Conservation (phyloP, 345 rosid species). For the Sapria himalayana region DNA sequence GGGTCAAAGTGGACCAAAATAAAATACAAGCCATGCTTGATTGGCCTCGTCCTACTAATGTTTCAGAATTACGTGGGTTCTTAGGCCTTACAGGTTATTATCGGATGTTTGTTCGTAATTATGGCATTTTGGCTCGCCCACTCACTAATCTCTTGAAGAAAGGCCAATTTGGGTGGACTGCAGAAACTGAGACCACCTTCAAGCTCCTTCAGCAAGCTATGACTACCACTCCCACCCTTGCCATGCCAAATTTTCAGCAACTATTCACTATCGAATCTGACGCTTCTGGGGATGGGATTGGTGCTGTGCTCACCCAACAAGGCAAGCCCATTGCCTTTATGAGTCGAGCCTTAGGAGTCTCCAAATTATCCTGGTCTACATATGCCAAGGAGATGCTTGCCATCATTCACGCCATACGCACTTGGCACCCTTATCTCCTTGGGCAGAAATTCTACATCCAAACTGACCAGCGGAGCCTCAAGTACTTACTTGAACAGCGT, state of each 20-base stretch:
- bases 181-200: background rate
- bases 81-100: conserved; percentile 1
- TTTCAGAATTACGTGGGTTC: background rate
- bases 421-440: background rate
- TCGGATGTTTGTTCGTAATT: background rate
- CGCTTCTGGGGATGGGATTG: background rate
- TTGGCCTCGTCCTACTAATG: background rate
- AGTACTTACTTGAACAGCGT: background rate
- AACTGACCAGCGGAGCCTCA: background rate
- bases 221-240: no score
- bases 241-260: background rate
- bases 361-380: background rate
- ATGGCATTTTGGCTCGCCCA: background rate
- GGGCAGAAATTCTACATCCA: background rate
- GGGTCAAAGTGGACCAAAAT: background rate
- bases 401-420: background rate
- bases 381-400: background rate
- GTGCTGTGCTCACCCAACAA: background rate
- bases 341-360: background rate
- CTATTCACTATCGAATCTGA: background rate
- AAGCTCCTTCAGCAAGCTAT: background rate
- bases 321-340: background rate
- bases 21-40: background rate
- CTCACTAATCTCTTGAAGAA: conserved; percentile 5
- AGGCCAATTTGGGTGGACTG: background rate